Evolutionary conservation across 192 early-diverging fungal species (phyloP).

Genomic region (Linderina pennispora): DNA sequence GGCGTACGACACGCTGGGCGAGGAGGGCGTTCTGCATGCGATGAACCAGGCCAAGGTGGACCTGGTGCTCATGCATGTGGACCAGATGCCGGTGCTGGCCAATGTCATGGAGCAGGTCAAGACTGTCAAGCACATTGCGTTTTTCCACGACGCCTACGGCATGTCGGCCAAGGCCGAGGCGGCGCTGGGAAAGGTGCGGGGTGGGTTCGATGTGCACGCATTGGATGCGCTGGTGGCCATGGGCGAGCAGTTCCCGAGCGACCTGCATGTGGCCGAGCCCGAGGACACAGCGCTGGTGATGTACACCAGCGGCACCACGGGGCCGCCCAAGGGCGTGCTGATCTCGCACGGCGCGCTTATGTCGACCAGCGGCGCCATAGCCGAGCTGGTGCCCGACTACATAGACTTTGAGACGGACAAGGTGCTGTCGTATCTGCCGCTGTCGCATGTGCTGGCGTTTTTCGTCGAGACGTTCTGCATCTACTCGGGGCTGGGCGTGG

Average conservation of each 20-base stretch:
- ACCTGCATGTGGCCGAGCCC: constrained; percentile 56
- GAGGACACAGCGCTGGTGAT: constrained; percentile 82
- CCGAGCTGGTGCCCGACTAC: constrained; percentile 26
- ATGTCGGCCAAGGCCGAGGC: constrained; percentile 38
- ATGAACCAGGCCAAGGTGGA: constrained; percentile 73
- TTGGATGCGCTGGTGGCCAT: constrained; percentile 60
- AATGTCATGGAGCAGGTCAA: constrained; percentile 2
- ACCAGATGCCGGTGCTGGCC: constrained; percentile 34
- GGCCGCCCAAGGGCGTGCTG: constrained; percentile 88
- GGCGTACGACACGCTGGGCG: constrained; percentile 78
- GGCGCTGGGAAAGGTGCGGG: constrained; percentile 46
- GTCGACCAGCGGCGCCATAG: constrained; percentile 54
- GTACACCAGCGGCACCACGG: constrained; percentile 89
- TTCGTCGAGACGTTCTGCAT: constrained; percentile 68
- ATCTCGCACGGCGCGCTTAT: constrained; percentile 79
- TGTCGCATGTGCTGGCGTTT: constrained; percentile 89
- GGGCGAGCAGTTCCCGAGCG: constrained; percentile 60
- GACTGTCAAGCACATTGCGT: constrained; percentile 53
- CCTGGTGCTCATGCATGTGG: constrained; percentile 56
- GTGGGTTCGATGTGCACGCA: constrained; percentile 42
- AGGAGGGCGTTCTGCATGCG: constrained; percentile 76
- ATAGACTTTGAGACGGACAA: constrained; percentile 51
- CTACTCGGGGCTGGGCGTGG: constrained; percentile 61
- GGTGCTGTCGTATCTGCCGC: constrained; percentile 77
- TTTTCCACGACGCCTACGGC: constrained; percentile 34